Evolutionary conservation across 179 eudicot species (phyloP).

Genomic region (Amaranthus tricolor): DNA sequence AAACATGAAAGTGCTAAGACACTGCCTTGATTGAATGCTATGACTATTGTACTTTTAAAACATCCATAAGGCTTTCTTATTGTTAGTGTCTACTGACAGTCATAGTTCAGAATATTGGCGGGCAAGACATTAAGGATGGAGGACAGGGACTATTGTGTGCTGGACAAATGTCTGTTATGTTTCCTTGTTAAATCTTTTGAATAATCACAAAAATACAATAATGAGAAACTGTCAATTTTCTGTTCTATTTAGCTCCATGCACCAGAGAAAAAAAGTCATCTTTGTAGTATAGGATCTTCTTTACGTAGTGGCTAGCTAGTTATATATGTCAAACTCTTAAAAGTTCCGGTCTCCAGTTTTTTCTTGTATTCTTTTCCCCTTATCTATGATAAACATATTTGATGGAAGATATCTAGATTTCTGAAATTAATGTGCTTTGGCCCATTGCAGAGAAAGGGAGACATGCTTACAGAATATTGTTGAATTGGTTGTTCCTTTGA

Average conservation of each 20-base stretch:
- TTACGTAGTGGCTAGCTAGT: neutral
- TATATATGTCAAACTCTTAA: neutral
- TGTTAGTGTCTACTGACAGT: neutral
- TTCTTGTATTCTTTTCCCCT: neutral
- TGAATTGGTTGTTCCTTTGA: constrained; percentile 59
- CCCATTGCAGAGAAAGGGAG: constrained; percentile 50
- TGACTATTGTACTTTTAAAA: neutral
- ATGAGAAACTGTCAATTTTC: neutral
- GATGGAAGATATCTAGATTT: neutral
- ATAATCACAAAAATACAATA: neutral
- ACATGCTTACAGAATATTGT: constrained; percentile 39
- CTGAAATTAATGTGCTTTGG: neutral
- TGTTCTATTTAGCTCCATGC: neutral
- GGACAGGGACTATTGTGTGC: neutral
- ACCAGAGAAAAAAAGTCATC: neutral
- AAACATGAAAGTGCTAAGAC: neutral
- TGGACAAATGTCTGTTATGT: neutral
- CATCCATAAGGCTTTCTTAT: neutral
- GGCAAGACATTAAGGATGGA: neutral
- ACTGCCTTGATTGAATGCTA: neutral
- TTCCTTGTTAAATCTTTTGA: neutral
- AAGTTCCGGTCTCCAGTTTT: neutral
- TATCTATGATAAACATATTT: constrained; percentile 1
- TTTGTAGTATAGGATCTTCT: neutral
- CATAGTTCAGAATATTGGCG: neutral